Base-by-base conservation (phyloP, 495 filamentous ascomycete species). In the Cryomyces minteri region DNA sequence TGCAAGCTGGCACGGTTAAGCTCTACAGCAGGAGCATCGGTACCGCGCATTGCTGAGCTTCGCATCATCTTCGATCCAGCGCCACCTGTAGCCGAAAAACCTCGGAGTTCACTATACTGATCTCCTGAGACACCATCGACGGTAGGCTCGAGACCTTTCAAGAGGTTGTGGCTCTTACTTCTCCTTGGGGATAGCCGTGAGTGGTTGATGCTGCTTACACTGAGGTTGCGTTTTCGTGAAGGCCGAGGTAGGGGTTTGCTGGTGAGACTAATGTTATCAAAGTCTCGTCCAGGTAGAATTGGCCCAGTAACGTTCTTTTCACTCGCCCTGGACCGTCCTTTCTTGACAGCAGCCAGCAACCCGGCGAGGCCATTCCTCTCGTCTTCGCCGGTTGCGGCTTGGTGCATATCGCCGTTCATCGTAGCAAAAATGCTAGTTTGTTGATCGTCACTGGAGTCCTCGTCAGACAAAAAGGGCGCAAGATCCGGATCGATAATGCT, bases 401-500 rank as follows among this genome's bases (percentile, higher is more conserved):
- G 61, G 54, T 31, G 18, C 14, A 45, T 43, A 49, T 63, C 64
- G 25, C 70, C 68, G 32, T 69, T 69, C 25, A 92, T 74, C 0
- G 81, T 79, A 29, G 83, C 73, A 55, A 90, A 76, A 12, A 96
- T 80, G 58, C 79, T 88, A 62, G 86, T 76, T 55, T 90, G 84
- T 44, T 96, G 87, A 52, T 94, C 88, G 12, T 80, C 90, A 54
- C 83, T 95, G 2, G 84, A 88, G 18, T 79, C 86, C 53, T 87
- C 82, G 59, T 99, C 92, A 12, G 90, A 96, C 67, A 96, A 80
- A 63, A 88, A 96, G 30, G 86, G 84, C 2, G 87, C 88, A 11
- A 96, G 67, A 54, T 96, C 92, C 4, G 92, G 88, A 54, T 99
- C 92, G 56, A 96, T 96, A 51, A 99, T 94, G 54, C 84, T 95